phyloP scores from a whole-genome alignment of 495 filamentous ascomycete genomes.

The Bryoglossum gracile region DNA sequence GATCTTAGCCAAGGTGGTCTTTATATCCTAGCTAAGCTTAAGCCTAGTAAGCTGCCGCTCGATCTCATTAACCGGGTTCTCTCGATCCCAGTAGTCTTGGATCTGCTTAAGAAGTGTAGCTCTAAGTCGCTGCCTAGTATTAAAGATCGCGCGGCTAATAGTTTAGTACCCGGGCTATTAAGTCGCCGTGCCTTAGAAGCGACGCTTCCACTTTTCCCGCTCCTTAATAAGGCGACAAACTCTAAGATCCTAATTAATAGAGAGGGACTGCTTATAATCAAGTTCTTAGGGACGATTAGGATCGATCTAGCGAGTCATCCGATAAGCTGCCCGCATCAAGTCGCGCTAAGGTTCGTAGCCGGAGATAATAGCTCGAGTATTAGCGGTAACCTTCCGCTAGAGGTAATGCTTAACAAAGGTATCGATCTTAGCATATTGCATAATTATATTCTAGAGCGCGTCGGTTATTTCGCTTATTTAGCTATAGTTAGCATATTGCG shows the following conservation, averaged over 20 bases:
- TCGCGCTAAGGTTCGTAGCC: conserved; percentile 29
- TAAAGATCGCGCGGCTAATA: conserved; percentile 24
- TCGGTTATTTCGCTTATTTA: conserved; percentile 29
- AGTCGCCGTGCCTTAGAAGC: conserved; percentile 20
- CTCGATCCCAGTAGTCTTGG: conserved; percentile 10
- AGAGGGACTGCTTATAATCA: conserved; percentile 25
- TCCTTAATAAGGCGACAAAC: conserved; percentile 21
- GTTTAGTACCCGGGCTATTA: conserved; percentile 26
- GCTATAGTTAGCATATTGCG: background rate
- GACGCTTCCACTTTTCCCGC: conserved; percentile 22
- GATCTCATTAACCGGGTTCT: background rate
- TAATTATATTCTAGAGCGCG: conserved; percentile 30
- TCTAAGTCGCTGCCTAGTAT: conserved; percentile 23
- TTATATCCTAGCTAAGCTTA: conserved; percentile 8
- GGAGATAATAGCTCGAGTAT: conserved; percentile 29
- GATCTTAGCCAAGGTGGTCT: conserved; percentile 4
- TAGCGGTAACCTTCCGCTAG: conserved; percentile 26
- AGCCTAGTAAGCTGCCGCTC: conserved; percentile 27
- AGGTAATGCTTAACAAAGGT: conserved; percentile 34
- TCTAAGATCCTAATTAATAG: conserved; percentile 24
- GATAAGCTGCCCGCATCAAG: too few species aligned
- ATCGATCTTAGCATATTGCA: conserved; percentile 29
- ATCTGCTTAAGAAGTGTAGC: conserved; percentile 25
- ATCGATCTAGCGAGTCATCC: conserved; percentile 31
- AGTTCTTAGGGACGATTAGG: conserved; percentile 29